Base-by-base conservation (phyloP, 768 basidiomycete genomes). In the Candolleomyces aberdarensis region DNA sequence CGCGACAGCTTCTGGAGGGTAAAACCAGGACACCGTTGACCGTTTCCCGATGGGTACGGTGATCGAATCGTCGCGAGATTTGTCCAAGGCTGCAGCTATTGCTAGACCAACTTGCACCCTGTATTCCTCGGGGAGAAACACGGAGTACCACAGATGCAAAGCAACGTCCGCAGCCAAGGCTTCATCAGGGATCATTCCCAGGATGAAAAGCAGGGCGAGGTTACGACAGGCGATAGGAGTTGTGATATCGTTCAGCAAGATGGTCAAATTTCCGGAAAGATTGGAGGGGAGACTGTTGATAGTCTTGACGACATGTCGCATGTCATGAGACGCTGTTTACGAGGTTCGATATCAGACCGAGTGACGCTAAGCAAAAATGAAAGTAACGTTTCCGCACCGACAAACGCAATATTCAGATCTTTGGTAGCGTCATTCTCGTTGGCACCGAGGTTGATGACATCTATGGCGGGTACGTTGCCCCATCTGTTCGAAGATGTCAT, bases 91-190 rank as follows among this genome's bases (percentile, higher is more conserved):
- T 49, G 67, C 61, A 2, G 60, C 32, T 3, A 70, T 48, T n/a
- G 72, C 58, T 20, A 62, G 60, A 4, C 70, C 44, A 0, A 70
- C 43, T 32, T 62, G 56, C 3, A 61, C 7, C 13, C 64, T 64
- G 61, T 80, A 75, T 47, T 71, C 69, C 44, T 56, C 57, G 7
- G 79, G 79, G 46, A 81, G 55, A 59, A 76, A 77, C 7, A 71
- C 71, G 1, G 82, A 83, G 59, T 81, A 81, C 78, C 79, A 82
- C 53, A 79, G 76, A 59, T 83, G 81, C 19, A 82, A 70, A 8
- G 80, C 81, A 5, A 75, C 64, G 43, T 82, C 82, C 7, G 74
- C 80, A 0, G 77, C 77, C 20, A 72, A n/a, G 6, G 13, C 68
- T 59, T 57, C 54, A 56, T 80, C 72, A 2, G 69, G 50, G 43